Evolutionary conservation across 306 rosid genomes (phyloP).

Genomic region (Albizia julibrissin): DNA sequence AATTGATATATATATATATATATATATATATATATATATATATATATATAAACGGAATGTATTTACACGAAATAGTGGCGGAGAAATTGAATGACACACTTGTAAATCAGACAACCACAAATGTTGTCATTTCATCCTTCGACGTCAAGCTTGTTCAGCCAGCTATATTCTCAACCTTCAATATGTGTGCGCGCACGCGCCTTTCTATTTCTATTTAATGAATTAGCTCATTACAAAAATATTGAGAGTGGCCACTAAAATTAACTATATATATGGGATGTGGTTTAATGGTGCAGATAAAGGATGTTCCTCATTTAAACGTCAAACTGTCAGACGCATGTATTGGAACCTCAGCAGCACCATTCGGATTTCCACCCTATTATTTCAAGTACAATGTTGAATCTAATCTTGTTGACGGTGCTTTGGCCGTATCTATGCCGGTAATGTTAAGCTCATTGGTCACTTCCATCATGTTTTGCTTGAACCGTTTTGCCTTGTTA

Average conservation of each 20-base stretch:
- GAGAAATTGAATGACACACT: not conserved
- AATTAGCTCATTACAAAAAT: not conserved
- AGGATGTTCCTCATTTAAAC: not conserved
- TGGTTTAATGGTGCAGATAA: not conserved
- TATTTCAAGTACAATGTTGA: not conserved
- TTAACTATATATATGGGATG: no score
- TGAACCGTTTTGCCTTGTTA: no score
- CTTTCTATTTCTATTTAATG: not conserved
- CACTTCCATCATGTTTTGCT: no score
- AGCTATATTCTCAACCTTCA: not conserved
- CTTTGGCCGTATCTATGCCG: not conserved
- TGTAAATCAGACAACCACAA: constrained; percentile 1
- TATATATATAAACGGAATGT: not conserved
- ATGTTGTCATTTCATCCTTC: constrained; percentile 6
- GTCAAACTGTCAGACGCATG: not conserved
- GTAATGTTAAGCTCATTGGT: not conserved
- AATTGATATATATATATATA: not conserved
- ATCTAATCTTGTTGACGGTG: constrained; percentile 8
- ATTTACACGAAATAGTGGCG: not conserved
- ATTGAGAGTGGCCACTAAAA: not conserved
- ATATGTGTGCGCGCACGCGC: not conserved
- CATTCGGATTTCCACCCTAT: not conserved
- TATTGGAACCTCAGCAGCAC: constrained; percentile 3
- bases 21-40: no score
- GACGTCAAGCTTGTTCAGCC: constrained; percentile 14